Base-by-base conservation (phyloP, 345 rosid genomes). In the Cardamine resedifolia region DNA sequence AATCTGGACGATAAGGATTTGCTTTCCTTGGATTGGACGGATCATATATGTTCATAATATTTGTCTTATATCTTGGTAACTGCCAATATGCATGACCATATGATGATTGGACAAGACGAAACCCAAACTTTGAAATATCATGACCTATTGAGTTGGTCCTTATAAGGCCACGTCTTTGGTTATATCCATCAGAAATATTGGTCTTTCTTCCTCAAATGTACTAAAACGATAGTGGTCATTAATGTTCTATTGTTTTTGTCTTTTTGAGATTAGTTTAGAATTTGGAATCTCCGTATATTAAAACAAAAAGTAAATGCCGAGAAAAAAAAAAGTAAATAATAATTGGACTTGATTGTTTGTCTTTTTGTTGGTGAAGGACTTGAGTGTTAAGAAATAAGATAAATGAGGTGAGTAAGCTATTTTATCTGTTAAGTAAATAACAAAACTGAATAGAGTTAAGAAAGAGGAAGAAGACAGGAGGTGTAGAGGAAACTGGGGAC, bases 401-500 rank as follows among this genome's bases (percentile, higher is more conserved):
- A 23, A 75, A 30, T 33, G 57, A 61, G 43, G 64, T 61, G 23
- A 75, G 52, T n/a, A 31, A 51, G 48, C 39, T 60, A 34, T 0
- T 52, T 52, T 23, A 52, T 52, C 34, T 20, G 68, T 48, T 39
- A 66, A 75, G 63, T 60, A 52, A 12, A 23, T 24, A 61, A 53
- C 68, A 67, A 68, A 74, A 58, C 16, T 10, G 64, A n/a, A 67
- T 33, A 41, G 73, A 52, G 24, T 61, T 75, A 68, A 68, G 23
- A 67, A 60, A 68, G 56, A 75, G 79, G 70, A 75, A 75, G 58
- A 68, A 68, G 79, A 68, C 74, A 75, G 38, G 45, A 68, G 49
- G 39, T 83, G 58, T 75, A 69, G 73, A 75, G 71, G 62, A 76
- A 76, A 66, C 43, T 52, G 62, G 68, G 64, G 82, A 75, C 79